Base-by-base conservation (phyloP, 2,329 filamentous ascomycete species). In the Fusarium clavum region DNA sequence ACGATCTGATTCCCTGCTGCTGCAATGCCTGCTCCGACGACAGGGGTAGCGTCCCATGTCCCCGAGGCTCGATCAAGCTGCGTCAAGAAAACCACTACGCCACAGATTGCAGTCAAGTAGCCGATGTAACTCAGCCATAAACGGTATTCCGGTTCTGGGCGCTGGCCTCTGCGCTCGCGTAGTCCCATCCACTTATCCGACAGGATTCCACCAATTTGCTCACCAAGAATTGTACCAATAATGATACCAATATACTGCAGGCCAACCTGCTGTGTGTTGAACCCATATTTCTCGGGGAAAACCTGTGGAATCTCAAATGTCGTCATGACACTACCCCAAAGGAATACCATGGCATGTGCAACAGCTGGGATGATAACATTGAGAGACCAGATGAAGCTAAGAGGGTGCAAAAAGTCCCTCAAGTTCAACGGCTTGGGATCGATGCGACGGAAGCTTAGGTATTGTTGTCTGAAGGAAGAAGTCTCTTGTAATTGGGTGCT, bases 261-360 rank as follows among this genome's bases (percentile, higher is more conserved):
- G 0, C 88, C 88, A 9, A 89, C 80, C 62, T 89, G 83, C 74
- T 90, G 83, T 0, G 85, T 77, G 72, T 87, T 85, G 78, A 90
- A 84, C 16, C 82, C 82, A 60, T 88, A 91, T 63, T 85, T 85
- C 34, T 81, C 77, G 8, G 83, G 81, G 66, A 88, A 87, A 2
- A 90, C 80, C 61, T 89, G 86, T 1, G 88, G 88, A 6, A 90
- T 85, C 70, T 90, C 87, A 27, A 90, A 84, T 0, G 86, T 86
- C 57, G 84, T 64, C 59, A 72, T 70, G 14, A 75, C 62, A 51
- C 61, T 64, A 6, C 62, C 69, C 70, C 70, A 89, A 6, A 85
- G 78, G 75, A 90, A 90, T 12, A 87, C 79, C 81, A 90, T 87
- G 5, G 85, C 86, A 69, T 41, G n/a, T 20, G n/a, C n/a, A 13